Evolutionary conservation across 768 basidiomycete genomes (phyloP), one percentile per base, ranked within the genome.

Genomic region (Pulveroboletus sp.): DNA sequence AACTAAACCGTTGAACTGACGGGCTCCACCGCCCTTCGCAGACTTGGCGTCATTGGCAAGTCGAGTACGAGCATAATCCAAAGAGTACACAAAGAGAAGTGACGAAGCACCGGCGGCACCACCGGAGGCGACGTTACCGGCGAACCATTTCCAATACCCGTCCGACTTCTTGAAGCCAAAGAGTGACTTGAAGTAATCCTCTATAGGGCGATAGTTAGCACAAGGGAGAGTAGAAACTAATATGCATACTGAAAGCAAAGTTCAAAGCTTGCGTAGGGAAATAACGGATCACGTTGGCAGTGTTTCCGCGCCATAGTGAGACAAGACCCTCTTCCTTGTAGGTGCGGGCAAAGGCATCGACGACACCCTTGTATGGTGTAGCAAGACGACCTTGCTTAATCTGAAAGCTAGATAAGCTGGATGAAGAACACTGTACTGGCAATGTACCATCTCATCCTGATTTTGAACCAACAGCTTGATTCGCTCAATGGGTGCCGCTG

Each of bases 221-320:
- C 2, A 46, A 2, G 32, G 17, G 11, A 41, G 6, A 28, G 6
- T 14, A 36, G 0, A 36, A 1, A 1, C 5, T 6, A 17, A 51
- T 43, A 60, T 37, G 83, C 93, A 62, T 62, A 96, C 90, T 98
- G 88, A 97, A 98, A 70, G 95, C 95, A 66, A 99, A 98, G 89
- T 99, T 99, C 64, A 98, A 76, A 36, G 96, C 96, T 73, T 99
- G 95, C 50, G 96, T 99, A 46, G 96, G 96, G 93, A 99, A 99
- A 89, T 99, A 99, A 71, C 96, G 94, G 78, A 99, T 96, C 76
- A 99, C 96, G 77, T 99, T 99, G 82, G 96, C 95, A 51, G 95
- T 98, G 85, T 99, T 99, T 73, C 96, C 96, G 77, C 96, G 79
- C 96, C 96, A 98, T 67, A 99, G 78, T 18, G 96, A 89, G 56